Percentiles rank a stretch among this genome's conserved stretches.
Conservation (phyloP, 1,139 yeast genomes). For the Protomyces inouyei region DNA sequence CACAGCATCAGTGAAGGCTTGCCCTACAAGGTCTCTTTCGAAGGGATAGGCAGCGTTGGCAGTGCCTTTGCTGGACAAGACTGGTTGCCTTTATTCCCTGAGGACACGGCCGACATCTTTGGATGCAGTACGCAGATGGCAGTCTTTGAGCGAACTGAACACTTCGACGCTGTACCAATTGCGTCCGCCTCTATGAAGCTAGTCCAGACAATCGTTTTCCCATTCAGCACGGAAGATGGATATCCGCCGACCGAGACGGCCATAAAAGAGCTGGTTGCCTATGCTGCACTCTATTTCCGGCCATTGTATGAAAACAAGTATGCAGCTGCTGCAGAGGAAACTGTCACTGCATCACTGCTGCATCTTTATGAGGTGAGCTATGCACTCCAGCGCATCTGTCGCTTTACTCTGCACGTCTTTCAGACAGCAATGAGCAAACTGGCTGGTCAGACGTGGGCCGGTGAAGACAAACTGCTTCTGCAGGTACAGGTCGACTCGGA, state of each 20-base stretch:
- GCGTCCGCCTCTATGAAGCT: not conserved
- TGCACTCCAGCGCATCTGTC: not conserved
- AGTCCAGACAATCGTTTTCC: not conserved
- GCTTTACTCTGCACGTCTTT: not conserved
- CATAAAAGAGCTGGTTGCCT: not conserved
- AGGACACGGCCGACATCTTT: not conserved
- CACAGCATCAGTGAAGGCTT: not conserved
- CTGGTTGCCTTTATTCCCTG: slow-evolving; percentile 4
- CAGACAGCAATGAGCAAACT: not conserved
- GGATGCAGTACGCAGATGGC: slow-evolving; percentile 17
- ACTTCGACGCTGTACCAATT: not conserved
- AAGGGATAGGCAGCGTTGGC: slow-evolving; percentile 8
- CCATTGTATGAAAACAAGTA: not conserved
- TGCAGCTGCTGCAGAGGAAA: not conserved
- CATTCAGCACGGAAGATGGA: not conserved
- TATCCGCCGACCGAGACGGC: slow-evolving; percentile 1
- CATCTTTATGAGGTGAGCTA: not conserved
- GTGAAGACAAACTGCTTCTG: not conserved
- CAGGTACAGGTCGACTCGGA: not conserved
- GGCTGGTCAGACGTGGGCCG: not conserved
- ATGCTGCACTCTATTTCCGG: not conserved
- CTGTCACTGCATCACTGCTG: not conserved
- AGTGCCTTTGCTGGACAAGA: slow-evolving; percentile 11
- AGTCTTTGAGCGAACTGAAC: not conserved
- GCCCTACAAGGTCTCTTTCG: slow-evolving; percentile 2